A percentile compares a stretch with the other conserved stretches of the same genome.
These are phyloP conservation scores for Pelargonium citronellum DNA, from an alignment of 441 rosid genomes.

Conservation along the genomic window DNA sequence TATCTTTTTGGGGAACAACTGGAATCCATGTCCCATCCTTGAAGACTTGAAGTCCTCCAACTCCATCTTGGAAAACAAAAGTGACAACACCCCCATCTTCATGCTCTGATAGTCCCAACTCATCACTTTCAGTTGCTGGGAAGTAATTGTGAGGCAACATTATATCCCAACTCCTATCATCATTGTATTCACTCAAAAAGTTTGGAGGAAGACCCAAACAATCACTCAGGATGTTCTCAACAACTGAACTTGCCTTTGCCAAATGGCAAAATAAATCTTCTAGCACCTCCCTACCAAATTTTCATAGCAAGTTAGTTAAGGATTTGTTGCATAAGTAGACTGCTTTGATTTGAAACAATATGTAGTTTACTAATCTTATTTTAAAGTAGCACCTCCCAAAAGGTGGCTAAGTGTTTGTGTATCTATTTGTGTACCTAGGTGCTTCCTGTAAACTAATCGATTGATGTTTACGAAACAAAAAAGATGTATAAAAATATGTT, in stretches of 20 bases:
- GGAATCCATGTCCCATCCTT: constrained; percentile 43
- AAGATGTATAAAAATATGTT: too few species aligned
- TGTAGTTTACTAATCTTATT: too few species aligned
- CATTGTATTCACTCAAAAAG: constrained; percentile 35
- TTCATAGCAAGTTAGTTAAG: too few species aligned
- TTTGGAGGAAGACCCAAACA: constrained; percentile 41
- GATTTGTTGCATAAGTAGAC: too few species aligned
- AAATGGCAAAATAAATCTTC: constrained; percentile 35
- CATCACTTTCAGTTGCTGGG: constrained; percentile 32
- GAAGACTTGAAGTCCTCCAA: constrained; percentile 41
- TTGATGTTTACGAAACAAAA: too few species aligned
- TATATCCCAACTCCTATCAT: constrained; percentile 51
- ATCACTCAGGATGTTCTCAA: constrained; percentile 37
- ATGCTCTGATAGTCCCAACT: constrained; percentile 38
- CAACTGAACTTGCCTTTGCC: constrained; percentile 23
- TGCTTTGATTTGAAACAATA: too few species aligned
- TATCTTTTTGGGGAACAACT: constrained; percentile 24
- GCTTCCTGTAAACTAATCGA: too few species aligned
- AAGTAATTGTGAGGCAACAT: constrained; percentile 34
- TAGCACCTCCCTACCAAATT: constrained; percentile 29
- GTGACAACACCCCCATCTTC: constrained; percentile 45
- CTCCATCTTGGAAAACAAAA: constrained; percentile 49
- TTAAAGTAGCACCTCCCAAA: too few species aligned
- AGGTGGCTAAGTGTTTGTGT: neutral
- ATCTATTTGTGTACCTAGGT: neutral